A percentile compares a stretch with the other conserved stretches of the same genome.
Evolutionary conservation across 73 alveolate genomes (phyloP).

Genomic region (Paramecium octaurelia): DNA sequence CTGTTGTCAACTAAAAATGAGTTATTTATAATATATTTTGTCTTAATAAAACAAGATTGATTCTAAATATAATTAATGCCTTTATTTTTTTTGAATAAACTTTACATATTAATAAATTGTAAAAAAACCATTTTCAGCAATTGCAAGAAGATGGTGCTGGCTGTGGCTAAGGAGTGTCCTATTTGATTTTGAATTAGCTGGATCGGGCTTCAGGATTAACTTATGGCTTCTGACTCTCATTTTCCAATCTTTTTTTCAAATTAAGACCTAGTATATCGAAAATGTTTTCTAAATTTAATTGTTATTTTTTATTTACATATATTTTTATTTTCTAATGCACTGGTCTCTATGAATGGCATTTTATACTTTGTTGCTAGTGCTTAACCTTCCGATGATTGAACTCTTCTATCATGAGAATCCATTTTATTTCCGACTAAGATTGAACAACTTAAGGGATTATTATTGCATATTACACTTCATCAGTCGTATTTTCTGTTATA

Average conservation of each 20-base stretch:
- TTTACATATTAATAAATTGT: background rate
- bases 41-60: background rate
- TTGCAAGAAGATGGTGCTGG: background rate
- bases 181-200: background rate
- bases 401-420: slow-evolving; percentile 60
- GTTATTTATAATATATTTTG: background rate
- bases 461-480: slow-evolving; percentile 45
- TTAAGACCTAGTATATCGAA: background rate
- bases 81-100: background rate
- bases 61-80: background rate
- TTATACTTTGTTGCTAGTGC: slow-evolving; percentile 55
- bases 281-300: background rate
- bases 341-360: slow-evolving; percentile 59
- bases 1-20: slow-evolving; percentile 34
- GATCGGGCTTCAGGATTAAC: background rate
- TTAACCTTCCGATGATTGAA: slow-evolving; percentile 46
- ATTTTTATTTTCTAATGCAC: slow-evolving; percentile 59
- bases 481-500: slow-evolving; percentile 45
- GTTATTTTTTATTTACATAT: background rate
- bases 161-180: background rate
- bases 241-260: slow-evolving; percentile 11
- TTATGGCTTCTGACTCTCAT: background rate
- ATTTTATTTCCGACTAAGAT: slow-evolving; percentile 68
- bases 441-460: background rate
- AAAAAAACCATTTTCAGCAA: slow-evolving; percentile 9